Evolutionary conservation across 2,329 filamentous ascomycete species (phyloP).

Genomic region (Aureobasidium sp.): DNA sequence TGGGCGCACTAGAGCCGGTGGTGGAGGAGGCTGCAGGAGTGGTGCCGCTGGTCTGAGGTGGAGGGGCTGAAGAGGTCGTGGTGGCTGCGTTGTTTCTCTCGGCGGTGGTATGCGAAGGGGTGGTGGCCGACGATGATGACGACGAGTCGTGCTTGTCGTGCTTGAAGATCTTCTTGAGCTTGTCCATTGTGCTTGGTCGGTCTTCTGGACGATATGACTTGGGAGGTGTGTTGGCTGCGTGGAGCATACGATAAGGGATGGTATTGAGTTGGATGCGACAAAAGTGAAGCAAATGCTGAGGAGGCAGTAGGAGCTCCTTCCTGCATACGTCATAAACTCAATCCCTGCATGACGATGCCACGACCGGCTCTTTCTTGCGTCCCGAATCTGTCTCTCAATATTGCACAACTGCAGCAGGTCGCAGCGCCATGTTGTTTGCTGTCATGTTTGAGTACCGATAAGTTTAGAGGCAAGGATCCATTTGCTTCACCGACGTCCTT

Average conservation of each 20-base stretch:
- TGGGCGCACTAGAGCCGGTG: neutral
- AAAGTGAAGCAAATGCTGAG: neutral
- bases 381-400: neutral
- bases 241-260: neutral
- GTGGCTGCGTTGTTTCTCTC: slow-evolving; percentile 13
- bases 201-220: neutral
- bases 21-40: neutral
- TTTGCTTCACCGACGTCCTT: no score
- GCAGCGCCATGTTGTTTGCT: no score
- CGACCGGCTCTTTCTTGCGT: neutral
- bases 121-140: slow-evolving; percentile 1
- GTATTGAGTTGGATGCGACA: no score
- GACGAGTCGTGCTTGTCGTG: slow-evolving; percentile 12
- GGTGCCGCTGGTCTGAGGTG: slow-evolving; percentile 14
- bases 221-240: neutral
- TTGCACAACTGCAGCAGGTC: neutral
- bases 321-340: slow-evolving; percentile 5
- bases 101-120: neutral
- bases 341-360: neutral
- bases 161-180: slow-evolving; percentile 23
- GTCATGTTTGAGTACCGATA: no score
- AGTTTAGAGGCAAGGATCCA: no score
- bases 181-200: slow-evolving; percentile 19
- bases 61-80: slow-evolving; percentile 16
- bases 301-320: neutral